Evolutionary conservation across 176 grass and related monocot species (phyloP).

Genomic region (Tillandsia fasciculata): DNA sequence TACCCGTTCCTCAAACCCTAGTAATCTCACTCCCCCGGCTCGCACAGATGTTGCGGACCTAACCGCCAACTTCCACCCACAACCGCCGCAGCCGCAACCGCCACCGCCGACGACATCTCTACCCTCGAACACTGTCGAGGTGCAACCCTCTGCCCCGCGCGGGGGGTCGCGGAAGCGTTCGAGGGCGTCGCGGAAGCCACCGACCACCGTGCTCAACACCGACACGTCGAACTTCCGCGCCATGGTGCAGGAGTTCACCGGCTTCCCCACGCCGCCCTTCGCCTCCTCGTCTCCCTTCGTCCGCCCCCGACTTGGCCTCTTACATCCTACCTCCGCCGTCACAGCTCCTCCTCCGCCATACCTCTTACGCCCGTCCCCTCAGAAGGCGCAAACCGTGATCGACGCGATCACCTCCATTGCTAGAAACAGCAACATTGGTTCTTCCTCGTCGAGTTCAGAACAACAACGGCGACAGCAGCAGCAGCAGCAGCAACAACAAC

Average conservation of each 20-base stretch:
- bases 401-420: conserved; percentile 31
- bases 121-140: conserved; percentile 6
- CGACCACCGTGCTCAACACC: conserved; percentile 84
- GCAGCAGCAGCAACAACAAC: conserved; percentile 15
- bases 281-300: conserved; percentile 24
- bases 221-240: conserved; percentile 82
- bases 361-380: conserved; percentile 21
- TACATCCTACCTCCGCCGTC: conserved; percentile 13
- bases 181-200: conserved; percentile 60
- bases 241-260: conserved; percentile 98
- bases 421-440: conserved; percentile 12
- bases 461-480: conserved; percentile 8
- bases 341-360: conserved; percentile 3
- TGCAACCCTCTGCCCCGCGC: conserved; percentile 12
- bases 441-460: conserved; percentile 9
- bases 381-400: conserved; percentile 25
- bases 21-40: not conserved
- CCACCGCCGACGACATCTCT: not conserved
- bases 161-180: conserved; percentile 59
- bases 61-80: not conserved
- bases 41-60: not conserved
- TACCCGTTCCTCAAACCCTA: conserved; percentile 18
- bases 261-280: conserved; percentile 70
- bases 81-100: conserved; percentile 11
- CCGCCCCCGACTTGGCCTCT: conserved; percentile 38